A percentile compares a stretch with the other conserved stretches of the same genome.
phyloP scores from a whole-genome alignment of 2,329 filamentous ascomycete species.

The Pleurostoma richardsiae region DNA sequence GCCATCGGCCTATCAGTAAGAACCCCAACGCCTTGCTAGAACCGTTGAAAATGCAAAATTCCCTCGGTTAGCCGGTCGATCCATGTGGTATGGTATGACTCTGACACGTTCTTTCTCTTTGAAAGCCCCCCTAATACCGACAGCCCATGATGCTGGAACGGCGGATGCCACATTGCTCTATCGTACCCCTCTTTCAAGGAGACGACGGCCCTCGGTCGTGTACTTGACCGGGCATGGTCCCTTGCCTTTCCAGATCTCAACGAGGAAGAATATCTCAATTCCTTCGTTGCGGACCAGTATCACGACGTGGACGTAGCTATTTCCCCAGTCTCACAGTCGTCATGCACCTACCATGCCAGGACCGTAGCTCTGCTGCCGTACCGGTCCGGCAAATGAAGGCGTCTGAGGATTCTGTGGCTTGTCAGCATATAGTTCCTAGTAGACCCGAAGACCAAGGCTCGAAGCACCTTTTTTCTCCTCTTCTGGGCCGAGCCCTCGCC shows the following conservation, averaged over 20 bases:
- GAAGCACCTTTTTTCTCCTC: constrained; percentile 60
- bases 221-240: too few relatives aligned
- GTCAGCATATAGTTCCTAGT: constrained; percentile 32
- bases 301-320: too few relatives aligned
- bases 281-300: too few relatives aligned
- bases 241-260: too few relatives aligned
- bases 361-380: constrained; percentile 50
- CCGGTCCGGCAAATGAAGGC: constrained; percentile 33
- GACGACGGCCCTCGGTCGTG: too few relatives aligned
- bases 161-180: too few relatives aligned
- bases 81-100: constrained; percentile 1
- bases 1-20: constrained; percentile 3
- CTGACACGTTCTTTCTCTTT: constrained; percentile 3
- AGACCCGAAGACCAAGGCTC: constrained; percentile 14
- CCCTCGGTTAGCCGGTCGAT: neutral
- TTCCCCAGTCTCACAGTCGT: constrained; percentile 7
- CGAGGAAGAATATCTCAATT: too few relatives aligned
- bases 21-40: constrained; percentile 32
- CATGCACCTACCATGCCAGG: constrained; percentile 55
- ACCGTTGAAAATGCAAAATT: constrained; percentile 21
- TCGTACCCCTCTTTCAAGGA: too few relatives aligned
- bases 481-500: constrained; percentile 55
- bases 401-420: constrained; percentile 38
- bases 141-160: neutral
- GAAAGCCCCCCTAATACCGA: neutral